These are phyloP conservation scores for Russula dissimulans DNA, from an alignment of 768 basidiomycete genomes.

Conservation along the genomic window DNA sequence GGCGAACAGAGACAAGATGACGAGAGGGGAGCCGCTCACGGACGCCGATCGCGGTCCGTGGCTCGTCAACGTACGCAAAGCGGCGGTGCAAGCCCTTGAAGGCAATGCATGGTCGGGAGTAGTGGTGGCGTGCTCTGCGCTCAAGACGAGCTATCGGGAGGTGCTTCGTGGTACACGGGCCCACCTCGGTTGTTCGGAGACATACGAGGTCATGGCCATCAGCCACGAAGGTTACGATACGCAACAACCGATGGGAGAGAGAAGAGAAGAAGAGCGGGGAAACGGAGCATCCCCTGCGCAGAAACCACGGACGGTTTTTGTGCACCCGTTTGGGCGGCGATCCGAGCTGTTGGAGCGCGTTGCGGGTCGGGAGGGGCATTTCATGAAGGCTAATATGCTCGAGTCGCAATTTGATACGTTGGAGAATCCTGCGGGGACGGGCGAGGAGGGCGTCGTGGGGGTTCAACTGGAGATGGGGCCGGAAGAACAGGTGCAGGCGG, in stretches of 20 bases:
- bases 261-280: not conserved
- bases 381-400: conserved; percentile 78
- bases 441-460: conserved; percentile 57
- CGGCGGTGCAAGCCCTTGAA: conserved; percentile 56
- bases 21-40: conserved; percentile 58
- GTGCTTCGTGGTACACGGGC: conserved; percentile 51
- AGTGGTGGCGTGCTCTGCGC: conserved; percentile 81
- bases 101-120: conserved; percentile 34
- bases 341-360: conserved; percentile 56
- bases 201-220: not conserved
- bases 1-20: conserved; percentile 84
- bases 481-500: conserved; percentile 44
- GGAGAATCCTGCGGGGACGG: conserved; percentile 48
- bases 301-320: conserved; percentile 51
- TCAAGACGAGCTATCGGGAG: conserved; percentile 75
- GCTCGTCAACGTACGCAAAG: conserved; percentile 62
- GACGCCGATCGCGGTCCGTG: conserved; percentile 83
- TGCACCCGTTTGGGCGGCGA: conserved; percentile 60
- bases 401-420: conserved; percentile 66
- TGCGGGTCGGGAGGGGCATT: conserved; percentile 58
- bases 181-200: not conserved
- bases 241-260: too few species aligned
- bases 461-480: conserved; percentile 47
- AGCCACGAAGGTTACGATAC: not conserved
- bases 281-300: conserved; percentile 28